Conservation (phyloP, 345 rosid genomes). For the Populus ilicifolia region DNA sequence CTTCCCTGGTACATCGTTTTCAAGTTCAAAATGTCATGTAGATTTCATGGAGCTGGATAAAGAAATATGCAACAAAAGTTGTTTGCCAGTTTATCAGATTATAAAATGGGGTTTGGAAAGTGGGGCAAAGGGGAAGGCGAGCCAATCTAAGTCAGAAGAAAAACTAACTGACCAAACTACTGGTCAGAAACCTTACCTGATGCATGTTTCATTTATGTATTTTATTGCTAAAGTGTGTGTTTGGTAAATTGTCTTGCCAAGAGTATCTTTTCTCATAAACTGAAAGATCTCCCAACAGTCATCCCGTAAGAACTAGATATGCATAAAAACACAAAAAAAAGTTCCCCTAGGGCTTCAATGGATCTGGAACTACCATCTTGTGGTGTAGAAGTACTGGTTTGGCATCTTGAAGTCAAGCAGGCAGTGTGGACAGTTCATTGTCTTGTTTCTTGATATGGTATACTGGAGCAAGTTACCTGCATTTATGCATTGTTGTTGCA, state of each 20-base stretch:
- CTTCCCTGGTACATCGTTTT: neutral
- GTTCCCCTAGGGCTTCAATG: neutral
- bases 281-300: neutral
- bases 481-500: neutral
- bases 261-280: neutral
- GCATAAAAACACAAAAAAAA: neutral
- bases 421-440: neutral
- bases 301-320: neutral
- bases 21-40: neutral
- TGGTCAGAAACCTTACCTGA: no score
- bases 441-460: neutral
- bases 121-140: no score
- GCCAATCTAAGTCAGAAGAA: no score
- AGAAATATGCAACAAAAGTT: neutral
- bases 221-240: neutral
- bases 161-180: no score
- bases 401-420: neutral
- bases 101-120: no score
- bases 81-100: neutral
- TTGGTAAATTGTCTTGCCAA: neutral
- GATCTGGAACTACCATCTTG: neutral
- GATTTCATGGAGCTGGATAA: neutral
- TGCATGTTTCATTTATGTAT: neutral
- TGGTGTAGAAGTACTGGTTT: neutral
- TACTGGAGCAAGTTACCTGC: neutral